phyloP scores from a whole-genome alignment of 1,284 basidiomycete species.

The Leucocoprinus gongylophorus region DNA sequence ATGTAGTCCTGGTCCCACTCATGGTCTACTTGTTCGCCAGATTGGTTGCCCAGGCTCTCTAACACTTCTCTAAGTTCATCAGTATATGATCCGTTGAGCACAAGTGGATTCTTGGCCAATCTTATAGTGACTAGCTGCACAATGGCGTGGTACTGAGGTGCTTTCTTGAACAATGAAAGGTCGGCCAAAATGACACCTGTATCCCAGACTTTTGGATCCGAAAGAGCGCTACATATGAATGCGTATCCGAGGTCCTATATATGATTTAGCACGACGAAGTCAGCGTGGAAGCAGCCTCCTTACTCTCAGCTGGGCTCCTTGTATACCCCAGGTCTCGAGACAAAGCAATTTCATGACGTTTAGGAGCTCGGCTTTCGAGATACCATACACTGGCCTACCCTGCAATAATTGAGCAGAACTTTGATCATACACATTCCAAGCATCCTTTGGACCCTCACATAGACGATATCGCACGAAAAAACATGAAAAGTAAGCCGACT shows the following conservation, averaged over 20 bases:
- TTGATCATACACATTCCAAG: slow-evolving; percentile 21
- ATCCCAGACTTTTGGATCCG: slow-evolving; percentile 14
- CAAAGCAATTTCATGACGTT: slow-evolving; percentile 26
- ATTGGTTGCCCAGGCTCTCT: slow-evolving; percentile 34
- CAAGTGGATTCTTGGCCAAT: slow-evolving; percentile 22
- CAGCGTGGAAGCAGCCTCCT: slow-evolving; percentile 1
- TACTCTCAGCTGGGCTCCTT: slow-evolving; percentile 27
- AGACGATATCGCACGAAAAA: slow-evolving; percentile 29
- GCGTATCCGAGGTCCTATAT: slow-evolving; percentile 18
- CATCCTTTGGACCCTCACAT: slow-evolving; percentile 17
- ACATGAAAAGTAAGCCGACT: slow-evolving; percentile 19
- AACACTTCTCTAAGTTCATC: slow-evolving; percentile 23
- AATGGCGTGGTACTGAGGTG: neutral
- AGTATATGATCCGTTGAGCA: neutral
- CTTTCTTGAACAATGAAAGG: neutral
- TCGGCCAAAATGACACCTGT: slow-evolving; percentile 4
- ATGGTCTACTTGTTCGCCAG: slow-evolving; percentile 42
- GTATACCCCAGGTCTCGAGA: slow-evolving; percentile 30
- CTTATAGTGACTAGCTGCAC: neutral
- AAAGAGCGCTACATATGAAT: slow-evolving; percentile 19
- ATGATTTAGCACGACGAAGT: neutral
- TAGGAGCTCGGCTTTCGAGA: slow-evolving; percentile 18
- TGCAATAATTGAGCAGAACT: slow-evolving; percentile 5
- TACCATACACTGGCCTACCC: slow-evolving; percentile 13
- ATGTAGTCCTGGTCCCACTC: slow-evolving; percentile 30